Percentiles rank a stretch among this genome's conserved stretches.
Evolutionary conservation across 106 monocot genomes (phyloP).

Genomic region (Triglochin maritima): DNA sequence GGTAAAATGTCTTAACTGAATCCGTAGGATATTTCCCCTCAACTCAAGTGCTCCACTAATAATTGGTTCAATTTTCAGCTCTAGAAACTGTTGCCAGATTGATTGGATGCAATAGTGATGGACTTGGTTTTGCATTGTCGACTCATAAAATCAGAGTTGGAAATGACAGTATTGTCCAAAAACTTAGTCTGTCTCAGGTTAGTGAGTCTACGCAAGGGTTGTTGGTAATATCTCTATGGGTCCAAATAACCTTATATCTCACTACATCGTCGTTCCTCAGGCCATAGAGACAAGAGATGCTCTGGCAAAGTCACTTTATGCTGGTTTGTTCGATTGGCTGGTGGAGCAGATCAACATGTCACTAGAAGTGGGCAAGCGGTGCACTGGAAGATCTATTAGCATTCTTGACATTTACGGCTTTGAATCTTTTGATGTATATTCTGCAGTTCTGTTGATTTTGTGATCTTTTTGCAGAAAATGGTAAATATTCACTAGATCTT

Average conservation of each 20-base stretch:
- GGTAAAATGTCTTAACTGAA: slow-evolving; percentile 26
- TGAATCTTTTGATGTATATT: slow-evolving; percentile 86
- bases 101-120: slow-evolving; percentile 52
- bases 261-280: slow-evolving; percentile 15
- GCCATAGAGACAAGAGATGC: slow-evolving; percentile 96
- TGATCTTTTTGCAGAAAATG: neutral
- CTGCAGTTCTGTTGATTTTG: slow-evolving; percentile 8
- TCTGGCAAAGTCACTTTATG: slow-evolving; percentile 85
- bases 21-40: neutral
- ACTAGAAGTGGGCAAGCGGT: slow-evolving; percentile 59
- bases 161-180: slow-evolving; percentile 80
- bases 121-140: slow-evolving; percentile 68
- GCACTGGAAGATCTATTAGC: slow-evolving; percentile 87
- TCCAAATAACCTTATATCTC: neutral
- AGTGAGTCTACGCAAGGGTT: neutral
- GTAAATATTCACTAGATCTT: neutral
- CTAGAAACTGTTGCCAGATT: slow-evolving; percentile 68
- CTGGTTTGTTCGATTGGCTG: slow-evolving; percentile 87
- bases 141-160: slow-evolving; percentile 88
- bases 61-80: slow-evolving; percentile 5
- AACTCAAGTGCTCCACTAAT: neutral
- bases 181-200: slow-evolving; percentile 90
- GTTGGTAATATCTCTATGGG: neutral
- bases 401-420: slow-evolving; percentile 99
- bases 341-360: slow-evolving; percentile 93